These are phyloP conservation scores for Paxillus rubicundulus DNA, from an alignment of 768 basidiomycete species.

Conservation along the genomic window DNA sequence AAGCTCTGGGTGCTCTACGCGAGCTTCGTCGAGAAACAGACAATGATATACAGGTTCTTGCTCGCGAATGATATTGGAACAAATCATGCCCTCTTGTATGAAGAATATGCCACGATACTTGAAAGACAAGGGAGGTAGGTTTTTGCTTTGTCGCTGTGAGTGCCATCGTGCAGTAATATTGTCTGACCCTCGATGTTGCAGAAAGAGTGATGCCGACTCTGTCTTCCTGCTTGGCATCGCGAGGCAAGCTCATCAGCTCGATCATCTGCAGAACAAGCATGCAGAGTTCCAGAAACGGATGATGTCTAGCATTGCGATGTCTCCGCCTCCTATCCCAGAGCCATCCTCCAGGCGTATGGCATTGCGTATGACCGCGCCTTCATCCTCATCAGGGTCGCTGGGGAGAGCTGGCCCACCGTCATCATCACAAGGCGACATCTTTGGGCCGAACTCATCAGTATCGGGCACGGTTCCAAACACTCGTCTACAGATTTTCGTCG, in stretches of 20 bases:
- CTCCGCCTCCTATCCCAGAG: constrained; percentile 37
- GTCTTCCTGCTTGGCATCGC: constrained; percentile 87
- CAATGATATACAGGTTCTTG: constrained; percentile 86
- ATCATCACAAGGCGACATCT: constrained; percentile 27
- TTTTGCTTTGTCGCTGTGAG: constrained; percentile 22
- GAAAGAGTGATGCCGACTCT: constrained; percentile 86
- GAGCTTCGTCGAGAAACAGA: constrained; percentile 85
- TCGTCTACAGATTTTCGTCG: constrained; percentile 70
- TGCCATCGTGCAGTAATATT: constrained; percentile 26
- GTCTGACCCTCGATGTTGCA: constrained; percentile 28
- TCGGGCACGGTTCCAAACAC: constrained; percentile 47
- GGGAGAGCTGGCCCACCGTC: constrained; percentile 13
- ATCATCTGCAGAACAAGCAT: constrained; percentile 74
- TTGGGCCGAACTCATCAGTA: constrained; percentile 29
- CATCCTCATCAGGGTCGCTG: constrained; percentile 31
- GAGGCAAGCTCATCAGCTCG: constrained; percentile 75
- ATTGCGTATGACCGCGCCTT: constrained; percentile 42
- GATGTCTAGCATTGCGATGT: constrained; percentile 53
- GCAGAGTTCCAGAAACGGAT: constrained; percentile 90
- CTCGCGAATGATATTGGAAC: constrained; percentile 91
- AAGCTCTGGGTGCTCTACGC: constrained; percentile 95
- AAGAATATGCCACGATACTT: constrained; percentile 84
- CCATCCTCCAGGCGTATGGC: constrained; percentile 41
- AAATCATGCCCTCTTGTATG: constrained; percentile 76
- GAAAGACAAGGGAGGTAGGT: constrained; percentile 80